Conservation (phyloP, 306 rosid genomes). For the Medicago lupulina region DNA sequence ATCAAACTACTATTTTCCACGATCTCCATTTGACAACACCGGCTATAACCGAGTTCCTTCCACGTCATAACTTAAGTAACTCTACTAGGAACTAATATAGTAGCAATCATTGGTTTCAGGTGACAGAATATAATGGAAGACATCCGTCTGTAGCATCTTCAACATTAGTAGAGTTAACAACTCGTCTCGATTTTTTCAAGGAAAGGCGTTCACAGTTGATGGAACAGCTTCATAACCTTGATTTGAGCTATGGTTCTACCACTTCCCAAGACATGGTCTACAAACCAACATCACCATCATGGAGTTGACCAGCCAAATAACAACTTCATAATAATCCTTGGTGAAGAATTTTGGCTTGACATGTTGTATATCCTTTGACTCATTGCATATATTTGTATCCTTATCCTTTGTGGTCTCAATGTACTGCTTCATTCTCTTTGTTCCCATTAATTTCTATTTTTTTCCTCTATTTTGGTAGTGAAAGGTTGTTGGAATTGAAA, state of each 20-base stretch:
- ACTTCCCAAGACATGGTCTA: slow-evolving; percentile 74
- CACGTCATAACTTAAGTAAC: not conserved
- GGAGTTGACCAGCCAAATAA: slow-evolving; percentile 68
- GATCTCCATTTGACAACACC: no score
- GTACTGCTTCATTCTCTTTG: slow-evolving; percentile 46
- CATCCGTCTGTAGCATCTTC: slow-evolving; percentile 87
- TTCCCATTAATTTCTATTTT: slow-evolving; percentile 31
- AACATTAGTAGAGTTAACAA: slow-evolving; percentile 84
- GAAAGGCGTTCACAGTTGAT: slow-evolving; percentile 96
- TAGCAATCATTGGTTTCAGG: slow-evolving; percentile 53
- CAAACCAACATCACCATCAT: slow-evolving; percentile 84
- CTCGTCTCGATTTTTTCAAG: slow-evolving; percentile 99
- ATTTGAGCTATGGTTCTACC: slow-evolving; percentile 82
- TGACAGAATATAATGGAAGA: slow-evolving; percentile 63
- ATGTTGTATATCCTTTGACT: slow-evolving; percentile 66
- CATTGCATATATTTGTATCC: slow-evolving; percentile 58
- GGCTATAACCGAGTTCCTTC: not conserved
- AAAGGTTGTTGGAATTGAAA: slow-evolving; percentile 54
- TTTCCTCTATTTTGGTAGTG: slow-evolving; percentile 43
- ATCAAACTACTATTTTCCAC: no score
- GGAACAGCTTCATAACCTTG: slow-evolving; percentile 99
- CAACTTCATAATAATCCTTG: slow-evolving; percentile 47
- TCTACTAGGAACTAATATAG: slow-evolving; percentile 29
- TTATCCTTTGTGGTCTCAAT: slow-evolving; percentile 40
- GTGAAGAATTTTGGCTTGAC: slow-evolving; percentile 48